Evolutionary conservation across 164 flowering plant species (phyloP).

Genomic region (Berberis thunbergii): DNA sequence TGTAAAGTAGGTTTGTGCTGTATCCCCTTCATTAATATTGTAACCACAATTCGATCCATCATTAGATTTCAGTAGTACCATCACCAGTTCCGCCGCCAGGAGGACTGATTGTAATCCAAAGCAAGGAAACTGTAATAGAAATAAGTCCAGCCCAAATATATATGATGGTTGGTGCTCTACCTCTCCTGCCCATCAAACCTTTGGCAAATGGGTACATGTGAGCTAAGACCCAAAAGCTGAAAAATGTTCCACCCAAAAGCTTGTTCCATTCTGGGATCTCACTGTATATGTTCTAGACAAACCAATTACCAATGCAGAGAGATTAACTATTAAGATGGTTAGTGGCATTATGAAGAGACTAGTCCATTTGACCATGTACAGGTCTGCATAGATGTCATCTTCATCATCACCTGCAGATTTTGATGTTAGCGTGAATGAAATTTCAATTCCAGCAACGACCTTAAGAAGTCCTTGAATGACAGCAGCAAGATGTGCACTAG

Average conservation of each 20-base stretch:
- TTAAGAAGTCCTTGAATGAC: constrained; percentile 7
- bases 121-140: constrained; percentile 5
- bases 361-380: constrained; percentile 4
- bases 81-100: not conserved
- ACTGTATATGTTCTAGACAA: constrained; percentile 4
- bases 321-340: constrained; percentile 1
- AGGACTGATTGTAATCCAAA: not conserved
- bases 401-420: constrained; percentile 2
- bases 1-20: too few species aligned
- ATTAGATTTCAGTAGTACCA: not conserved
- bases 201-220: constrained; percentile 7
- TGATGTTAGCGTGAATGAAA: constrained; percentile 1
- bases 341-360: constrained; percentile 8
- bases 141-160: constrained; percentile 4
- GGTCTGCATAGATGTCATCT: constrained; percentile 6
- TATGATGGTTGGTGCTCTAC: not conserved
- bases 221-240: constrained; percentile 8
- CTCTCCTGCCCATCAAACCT: constrained; percentile 8
- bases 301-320: constrained; percentile 1
- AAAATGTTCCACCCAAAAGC: constrained; percentile 3
- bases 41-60: too few species aligned
- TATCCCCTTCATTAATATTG: too few species aligned
- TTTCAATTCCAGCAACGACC: constrained; percentile 6
- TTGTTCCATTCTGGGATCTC: constrained; percentile 7
- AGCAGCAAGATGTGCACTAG: constrained; percentile 6